Evolutionary conservation across 495 filamentous ascomycete species (phyloP), one percentile per base, ranked within the genome.

Genomic region (Penicillium cataractarum): DNA sequence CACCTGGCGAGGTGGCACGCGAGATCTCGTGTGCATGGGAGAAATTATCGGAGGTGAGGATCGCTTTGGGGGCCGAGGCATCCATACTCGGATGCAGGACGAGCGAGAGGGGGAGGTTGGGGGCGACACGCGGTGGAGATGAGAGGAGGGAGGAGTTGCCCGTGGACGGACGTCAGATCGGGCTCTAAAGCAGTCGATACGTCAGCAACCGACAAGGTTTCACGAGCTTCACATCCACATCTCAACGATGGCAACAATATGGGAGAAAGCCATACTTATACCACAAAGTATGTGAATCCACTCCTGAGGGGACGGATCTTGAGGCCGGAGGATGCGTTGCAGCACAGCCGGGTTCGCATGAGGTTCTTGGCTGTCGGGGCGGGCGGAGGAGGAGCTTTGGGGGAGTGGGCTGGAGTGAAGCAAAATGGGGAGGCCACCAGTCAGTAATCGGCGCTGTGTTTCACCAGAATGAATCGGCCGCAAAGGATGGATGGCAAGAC

Each of bases 1-100:
- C 86, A 62, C 88, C 89, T 26, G 89, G 89, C 15, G 87, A 87
- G 42, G 87, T 88, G 37, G 85, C 87, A 62, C 87, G 80, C 51
- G 87, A 89, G 48, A 84, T 76, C 62, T 84, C 83, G 57, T 78
- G 74, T 55, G 64, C 78, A 79, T 82, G 77, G 48, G 76, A 69
- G 32, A 81, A 79, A 53, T 84, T 82, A 26, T 80, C 76, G 29
- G 78, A 75, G 32, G 79, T 80, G 32, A 80, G 68, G 53, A 82
- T 78, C 46, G 75, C 66, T 70, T 78, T 75, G 62, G 67, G 60
- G 57, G 62, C 60, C 40, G 77, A 67, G 60, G 73, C 65, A 64
- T 80, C 79, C 79, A 82, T 82, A 57, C 63, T 76, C 67, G 67
- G 62, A 60, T 53, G 56, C 53, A 65, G 37, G 59, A 65, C 42